Evolutionary conservation across 805 yeast genomes (phyloP).

Genomic region (Cyberlindnera petersonii): DNA sequence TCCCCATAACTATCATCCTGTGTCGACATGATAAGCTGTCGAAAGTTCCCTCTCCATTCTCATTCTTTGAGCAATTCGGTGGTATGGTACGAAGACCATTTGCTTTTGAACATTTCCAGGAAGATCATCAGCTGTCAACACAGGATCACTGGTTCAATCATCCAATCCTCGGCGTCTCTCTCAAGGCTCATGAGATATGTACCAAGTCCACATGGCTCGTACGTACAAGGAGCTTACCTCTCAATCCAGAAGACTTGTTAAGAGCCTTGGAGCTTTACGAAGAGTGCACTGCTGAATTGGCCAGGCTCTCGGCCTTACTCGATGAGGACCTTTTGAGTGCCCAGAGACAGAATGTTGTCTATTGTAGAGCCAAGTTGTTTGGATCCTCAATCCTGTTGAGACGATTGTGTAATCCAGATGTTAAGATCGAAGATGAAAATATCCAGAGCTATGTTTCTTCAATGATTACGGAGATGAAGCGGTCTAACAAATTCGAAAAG

Average conservation of each 20-base stretch:
- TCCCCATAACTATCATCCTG: slow-evolving; percentile 24
- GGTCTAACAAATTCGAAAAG: slow-evolving; percentile 8
- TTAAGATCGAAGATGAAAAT: slow-evolving; percentile 10
- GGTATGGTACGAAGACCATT: slow-evolving; percentile 14
- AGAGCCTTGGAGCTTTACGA: slow-evolving; percentile 11
- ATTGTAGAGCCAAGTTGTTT: slow-evolving; percentile 16
- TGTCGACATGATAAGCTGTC: slow-evolving; percentile 25
- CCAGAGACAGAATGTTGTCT: slow-evolving; percentile 18
- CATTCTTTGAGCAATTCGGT: slow-evolving; percentile 24
- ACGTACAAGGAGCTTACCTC: slow-evolving; percentile 17
- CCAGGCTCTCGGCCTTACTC: slow-evolving; percentile 1
- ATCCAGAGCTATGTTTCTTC: slow-evolving; percentile 14
- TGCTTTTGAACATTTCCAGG: background rate
- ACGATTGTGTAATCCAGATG: slow-evolving; percentile 14
- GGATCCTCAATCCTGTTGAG: slow-evolving; percentile 19
- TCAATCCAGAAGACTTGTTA: slow-evolving; percentile 11
- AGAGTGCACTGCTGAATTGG: slow-evolving; percentile 5
- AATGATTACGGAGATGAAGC: slow-evolving; percentile 13
- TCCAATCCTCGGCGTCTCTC: slow-evolving; percentile 23
- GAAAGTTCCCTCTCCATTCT: slow-evolving; percentile 25
- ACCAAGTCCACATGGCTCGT: slow-evolving; percentile 25
- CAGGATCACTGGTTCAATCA: slow-evolving; percentile 22
- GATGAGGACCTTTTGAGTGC: slow-evolving; percentile 2
- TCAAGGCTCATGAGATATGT: slow-evolving; percentile 19
- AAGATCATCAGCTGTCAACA: background rate